phyloP scores from a whole-genome alignment of 768 basidiomycete species.

The Harrya chromipes region DNA sequence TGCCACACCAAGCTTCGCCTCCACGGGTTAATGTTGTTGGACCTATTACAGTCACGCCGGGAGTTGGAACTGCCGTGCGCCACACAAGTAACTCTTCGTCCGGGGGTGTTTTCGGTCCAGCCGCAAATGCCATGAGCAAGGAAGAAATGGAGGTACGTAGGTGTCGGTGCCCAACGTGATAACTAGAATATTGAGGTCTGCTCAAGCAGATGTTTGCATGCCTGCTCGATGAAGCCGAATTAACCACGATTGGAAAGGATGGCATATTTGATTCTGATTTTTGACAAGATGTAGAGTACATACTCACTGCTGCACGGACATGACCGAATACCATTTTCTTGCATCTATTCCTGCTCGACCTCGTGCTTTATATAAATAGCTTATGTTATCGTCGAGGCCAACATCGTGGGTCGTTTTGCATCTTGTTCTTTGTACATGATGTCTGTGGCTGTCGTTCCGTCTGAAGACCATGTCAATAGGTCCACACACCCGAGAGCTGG shows the following conservation, averaged over 20 bases:
- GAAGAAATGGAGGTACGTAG: slow-evolving; percentile 25
- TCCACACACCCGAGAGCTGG: not conserved
- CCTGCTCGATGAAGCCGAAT: slow-evolving; percentile 35
- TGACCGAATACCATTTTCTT: not conserved
- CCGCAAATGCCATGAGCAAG: not conserved
- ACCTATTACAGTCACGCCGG: not conserved
- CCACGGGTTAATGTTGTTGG: not conserved
- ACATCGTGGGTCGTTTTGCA: not conserved
- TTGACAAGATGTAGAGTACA: slow-evolving; percentile 7
- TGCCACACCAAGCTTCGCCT: not conserved
- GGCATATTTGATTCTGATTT: slow-evolving; percentile 30
- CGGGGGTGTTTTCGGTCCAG: not conserved
- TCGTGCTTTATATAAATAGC: not conserved
- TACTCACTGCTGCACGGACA: not conserved
- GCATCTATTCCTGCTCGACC: not conserved
- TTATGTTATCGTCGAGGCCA: slow-evolving; percentile 1
- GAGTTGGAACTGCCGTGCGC: not conserved
- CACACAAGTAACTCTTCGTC: not conserved
- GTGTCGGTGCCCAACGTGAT: not conserved
- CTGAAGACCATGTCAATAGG: slow-evolving; percentile 4
- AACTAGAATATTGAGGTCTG: not conserved
- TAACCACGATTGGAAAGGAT: slow-evolving; percentile 28
- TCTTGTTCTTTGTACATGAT: slow-evolving; percentile 8
- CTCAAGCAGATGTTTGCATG: slow-evolving; percentile 35
- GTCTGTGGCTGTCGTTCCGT: slow-evolving; percentile 2